Evolutionary conservation across 805 yeast species (phyloP).

Genomic region (Candida jianshihensis): DNA sequence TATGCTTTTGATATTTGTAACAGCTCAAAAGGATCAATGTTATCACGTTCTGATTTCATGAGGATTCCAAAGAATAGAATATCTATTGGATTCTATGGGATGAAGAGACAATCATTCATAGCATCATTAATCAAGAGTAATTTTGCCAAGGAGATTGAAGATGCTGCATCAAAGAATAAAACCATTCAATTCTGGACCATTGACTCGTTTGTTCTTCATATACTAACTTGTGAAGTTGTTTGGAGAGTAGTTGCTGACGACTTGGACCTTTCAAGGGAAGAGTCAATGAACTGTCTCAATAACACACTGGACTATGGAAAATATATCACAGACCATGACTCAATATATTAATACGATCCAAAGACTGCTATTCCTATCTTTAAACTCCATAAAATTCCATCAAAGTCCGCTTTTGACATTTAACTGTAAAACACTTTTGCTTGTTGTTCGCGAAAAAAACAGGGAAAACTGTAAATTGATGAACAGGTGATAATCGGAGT

Average conservation of each 20-base stretch:
- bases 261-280: constrained; percentile 28
- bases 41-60: constrained; percentile 36
- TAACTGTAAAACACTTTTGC: no score
- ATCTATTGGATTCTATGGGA: constrained; percentile 56
- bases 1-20: constrained; percentile 37
- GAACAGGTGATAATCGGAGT: no score
- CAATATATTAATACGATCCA: no score
- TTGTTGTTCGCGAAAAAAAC: no score
- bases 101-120: constrained; percentile 46
- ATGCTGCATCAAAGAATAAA: constrained; percentile 26
- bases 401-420: no score
- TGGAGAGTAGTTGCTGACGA: constrained; percentile 45
- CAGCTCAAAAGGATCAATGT: constrained; percentile 32
- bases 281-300: constrained; percentile 41
- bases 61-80: constrained; percentile 38
- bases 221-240: constrained; percentile 58
- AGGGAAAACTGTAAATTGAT: no score
- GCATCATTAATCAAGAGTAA: constrained; percentile 34
- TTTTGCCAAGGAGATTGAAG: constrained; percentile 25
- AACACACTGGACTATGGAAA: constrained; percentile 44
- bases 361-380: no score
- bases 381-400: no score
- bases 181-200: constrained; percentile 57
- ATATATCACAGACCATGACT: constrained; percentile 17
- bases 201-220: constrained; percentile 47